phyloP scores from a whole-genome alignment of 345 rosid species.

The Bruguiera parviflora region DNA sequence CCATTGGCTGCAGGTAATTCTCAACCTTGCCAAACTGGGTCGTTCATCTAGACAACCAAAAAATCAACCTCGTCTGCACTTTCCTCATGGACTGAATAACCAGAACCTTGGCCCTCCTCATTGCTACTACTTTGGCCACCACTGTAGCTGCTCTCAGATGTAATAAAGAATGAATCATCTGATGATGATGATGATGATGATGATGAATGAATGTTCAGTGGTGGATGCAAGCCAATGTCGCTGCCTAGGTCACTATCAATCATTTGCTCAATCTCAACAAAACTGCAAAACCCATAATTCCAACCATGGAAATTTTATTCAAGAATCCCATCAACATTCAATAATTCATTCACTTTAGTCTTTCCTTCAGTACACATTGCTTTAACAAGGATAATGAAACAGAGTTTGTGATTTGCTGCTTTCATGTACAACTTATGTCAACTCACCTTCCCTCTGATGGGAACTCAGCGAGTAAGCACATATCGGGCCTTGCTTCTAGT shows the following conservation, averaged over 20 bases:
- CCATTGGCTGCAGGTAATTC: slow-evolving; percentile 4
- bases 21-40: slow-evolving; percentile 7
- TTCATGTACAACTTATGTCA: slow-evolving; percentile 1
- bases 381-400: background rate
- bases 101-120: slow-evolving; percentile 56
- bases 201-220: slow-evolving; percentile 34
- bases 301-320: slow-evolving; percentile 13
- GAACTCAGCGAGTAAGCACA: slow-evolving; percentile 73
- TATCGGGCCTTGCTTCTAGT: slow-evolving; percentile 60
- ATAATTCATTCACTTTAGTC: background rate
- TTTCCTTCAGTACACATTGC: background rate
- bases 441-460: slow-evolving; percentile 64
- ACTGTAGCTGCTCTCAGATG: slow-evolving; percentile 60
- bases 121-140: slow-evolving; percentile 68
- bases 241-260: slow-evolving; percentile 49
- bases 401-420: background rate
- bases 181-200: slow-evolving; percentile 14
- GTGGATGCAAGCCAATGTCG: slow-evolving; percentile 44
- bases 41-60: slow-evolving; percentile 33
- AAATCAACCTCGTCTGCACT: slow-evolving; percentile 67
- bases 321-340: background rate
- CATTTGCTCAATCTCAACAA: slow-evolving; percentile 51
- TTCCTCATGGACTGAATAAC: slow-evolving; percentile 44
- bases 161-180: slow-evolving; percentile 42
- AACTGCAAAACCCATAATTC: slow-evolving; percentile 47